Conservation (phyloP, 768 basidiomycete genomes). For the Ephemerocybe angulata region DNA sequence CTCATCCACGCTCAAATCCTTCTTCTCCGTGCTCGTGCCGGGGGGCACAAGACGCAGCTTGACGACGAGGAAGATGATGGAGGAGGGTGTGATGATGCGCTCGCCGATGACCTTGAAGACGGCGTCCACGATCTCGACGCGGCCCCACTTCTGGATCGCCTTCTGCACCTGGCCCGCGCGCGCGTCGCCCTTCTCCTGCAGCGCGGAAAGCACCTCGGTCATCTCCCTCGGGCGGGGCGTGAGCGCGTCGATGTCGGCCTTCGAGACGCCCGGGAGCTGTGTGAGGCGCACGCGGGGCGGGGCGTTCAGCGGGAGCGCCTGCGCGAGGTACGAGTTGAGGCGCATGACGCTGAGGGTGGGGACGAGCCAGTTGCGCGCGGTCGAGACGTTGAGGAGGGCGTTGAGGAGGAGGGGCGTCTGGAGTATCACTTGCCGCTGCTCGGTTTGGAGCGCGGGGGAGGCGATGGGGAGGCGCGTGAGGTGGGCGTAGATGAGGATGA, state of each 20-base stretch:
- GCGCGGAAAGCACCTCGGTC: slow-evolving; percentile 40
- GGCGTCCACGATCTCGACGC: slow-evolving; percentile 75
- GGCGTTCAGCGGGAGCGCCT: slow-evolving; percentile 67
- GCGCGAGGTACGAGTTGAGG: slow-evolving; percentile 77
- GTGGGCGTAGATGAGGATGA: slow-evolving; percentile 82
- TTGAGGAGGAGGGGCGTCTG: slow-evolving; percentile 70
- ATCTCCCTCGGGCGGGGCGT: slow-evolving; percentile 37
- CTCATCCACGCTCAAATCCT: slow-evolving; percentile 44
- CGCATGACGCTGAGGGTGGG: slow-evolving; percentile 78
- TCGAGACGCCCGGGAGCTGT: slow-evolving; percentile 74
- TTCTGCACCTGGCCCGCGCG: slow-evolving; percentile 54
- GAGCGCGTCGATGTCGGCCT: slow-evolving; percentile 42
- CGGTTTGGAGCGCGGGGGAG: slow-evolving; percentile 49
- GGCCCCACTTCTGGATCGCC: slow-evolving; percentile 66
- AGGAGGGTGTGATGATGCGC: slow-evolving; percentile 78
- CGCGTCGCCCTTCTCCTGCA: slow-evolving; percentile 52
- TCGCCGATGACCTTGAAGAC: slow-evolving; percentile 93
- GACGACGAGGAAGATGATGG: slow-evolving; percentile 83
- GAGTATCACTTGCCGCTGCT: slow-evolving; percentile 67
- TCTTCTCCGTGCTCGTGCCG: slow-evolving; percentile 27
- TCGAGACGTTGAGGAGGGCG: slow-evolving; percentile 76
- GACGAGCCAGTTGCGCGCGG: slow-evolving; percentile 85
- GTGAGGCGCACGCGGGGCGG: slow-evolving; percentile 48
- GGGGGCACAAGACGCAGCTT: slow-evolving; percentile 75
- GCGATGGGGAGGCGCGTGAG: slow-evolving; percentile 64